Evolutionary conservation across 2,329 filamentous ascomycete genomes (phyloP), one percentile per base, ranked within the genome.

Genomic region (Volutella citrinella): DNA sequence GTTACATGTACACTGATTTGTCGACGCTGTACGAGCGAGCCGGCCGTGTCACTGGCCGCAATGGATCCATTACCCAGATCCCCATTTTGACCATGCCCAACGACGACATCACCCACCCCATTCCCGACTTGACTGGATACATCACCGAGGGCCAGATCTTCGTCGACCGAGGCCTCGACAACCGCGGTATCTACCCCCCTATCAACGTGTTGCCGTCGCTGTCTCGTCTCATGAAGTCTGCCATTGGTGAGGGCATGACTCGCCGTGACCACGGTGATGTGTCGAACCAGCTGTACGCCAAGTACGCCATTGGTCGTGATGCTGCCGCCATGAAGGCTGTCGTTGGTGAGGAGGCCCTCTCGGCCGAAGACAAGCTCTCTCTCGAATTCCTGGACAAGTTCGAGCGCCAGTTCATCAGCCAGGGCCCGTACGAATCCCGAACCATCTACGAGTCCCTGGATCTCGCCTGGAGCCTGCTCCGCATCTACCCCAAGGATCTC

Each of bases 1-100:
- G 93, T 87, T 98, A 98, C 78, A 98, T 98, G 93, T 98, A 98
- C 76, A 98, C 93, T 52, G 94, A 98, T 80, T 86, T 98, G 82
- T 96, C 93, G 40, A 98, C 93, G 60, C 96, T 98, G 57, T 98
- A 98, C 76, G 93, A 98, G 71, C 90, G 93, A 72, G 93, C 93
- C 53, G 93, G 93, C 59, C 93, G 93, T 85, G 93, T 98, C 31
- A 76, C 88, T 58, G 94, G 94, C 54, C 87, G 94, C 54, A 96
- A 97, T 58, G 93, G 94, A 42, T 98, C 93, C 55, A 98, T 98
- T 56, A 98, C 94, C 14, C 93, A 98, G 70, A 96, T 98, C 56
- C 93, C 93, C 41, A 98, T 98, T 63, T 67, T 98, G 69, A 96
- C 93, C 52, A 98, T 98, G 93, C 93, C 93, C 57, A 98, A 98